These are phyloP conservation scores for Ajuga reptans DNA, from an alignment of 305 asterid genomes.

Conservation along the genomic window DNA sequence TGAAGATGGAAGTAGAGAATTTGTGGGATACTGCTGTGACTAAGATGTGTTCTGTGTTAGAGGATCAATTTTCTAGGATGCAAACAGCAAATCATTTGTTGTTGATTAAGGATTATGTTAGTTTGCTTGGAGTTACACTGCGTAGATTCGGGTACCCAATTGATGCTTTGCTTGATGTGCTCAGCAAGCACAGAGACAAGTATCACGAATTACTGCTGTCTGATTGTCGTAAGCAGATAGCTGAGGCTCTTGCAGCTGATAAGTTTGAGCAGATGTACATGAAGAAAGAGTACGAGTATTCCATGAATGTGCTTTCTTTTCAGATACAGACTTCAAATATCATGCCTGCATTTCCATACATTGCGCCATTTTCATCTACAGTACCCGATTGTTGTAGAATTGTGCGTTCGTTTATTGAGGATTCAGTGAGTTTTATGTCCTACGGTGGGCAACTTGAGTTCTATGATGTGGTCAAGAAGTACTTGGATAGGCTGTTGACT, in stretches of 20 bases:
- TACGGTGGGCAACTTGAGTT: conserved; percentile 91
- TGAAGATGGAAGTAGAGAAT: conserved; percentile 84
- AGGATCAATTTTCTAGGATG: conserved; percentile 97
- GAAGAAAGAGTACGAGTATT: conserved; percentile 91
- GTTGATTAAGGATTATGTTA: conserved; percentile 92
- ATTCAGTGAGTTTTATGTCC: conserved; percentile 91
- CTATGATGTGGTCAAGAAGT: conserved; percentile 81
- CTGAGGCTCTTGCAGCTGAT: conserved; percentile 85
- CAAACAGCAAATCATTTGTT: conserved; percentile 95
- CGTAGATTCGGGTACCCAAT: conserved; percentile 84
- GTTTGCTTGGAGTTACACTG: conserved; percentile 88
- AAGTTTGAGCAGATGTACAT: conserved; percentile 94
- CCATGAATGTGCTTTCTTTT: conserved; percentile 87
- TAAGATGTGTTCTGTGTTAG: conserved; percentile 92
- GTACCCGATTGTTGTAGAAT: conserved; percentile 97
- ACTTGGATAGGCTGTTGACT: conserved; percentile 74
- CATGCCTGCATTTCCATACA: conserved; percentile 91
- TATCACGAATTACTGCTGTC: conserved; percentile 83
- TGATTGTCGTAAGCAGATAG: conserved; percentile 79
- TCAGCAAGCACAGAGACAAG: conserved; percentile 89
- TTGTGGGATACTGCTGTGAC: conserved; percentile 95
- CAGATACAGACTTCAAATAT: conserved; percentile 88
- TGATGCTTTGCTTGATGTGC: conserved; percentile 81
- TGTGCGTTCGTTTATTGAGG: conserved; percentile 87
- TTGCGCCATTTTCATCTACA: conserved; percentile 86